These are phyloP conservation scores for Cercospora berteroae DNA, from an alignment of 2,329 filamentous ascomycete genomes.

Conservation along the genomic window DNA sequence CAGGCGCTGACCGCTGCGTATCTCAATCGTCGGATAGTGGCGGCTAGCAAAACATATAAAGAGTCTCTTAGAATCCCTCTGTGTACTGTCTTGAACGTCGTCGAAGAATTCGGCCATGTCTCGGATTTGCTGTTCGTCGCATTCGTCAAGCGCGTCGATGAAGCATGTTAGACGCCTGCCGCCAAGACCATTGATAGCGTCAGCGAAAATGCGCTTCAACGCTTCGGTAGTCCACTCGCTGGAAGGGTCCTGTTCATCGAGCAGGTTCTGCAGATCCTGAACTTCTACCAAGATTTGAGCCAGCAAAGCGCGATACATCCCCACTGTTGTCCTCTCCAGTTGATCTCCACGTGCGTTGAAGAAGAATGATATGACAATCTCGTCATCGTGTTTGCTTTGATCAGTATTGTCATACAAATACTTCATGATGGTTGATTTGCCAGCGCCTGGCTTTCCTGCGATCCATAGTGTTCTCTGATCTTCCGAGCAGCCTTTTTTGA, in stretches of 20 bases:
- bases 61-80: constrained; percentile 17
- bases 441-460: constrained; percentile 42
- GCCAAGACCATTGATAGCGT: constrained; percentile 32
- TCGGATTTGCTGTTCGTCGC: constrained; percentile 40
- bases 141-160: constrained; percentile 51
- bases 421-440: constrained; percentile 43
- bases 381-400: constrained; percentile 19
- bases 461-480: constrained; percentile 41
- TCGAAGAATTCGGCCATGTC: constrained; percentile 43
- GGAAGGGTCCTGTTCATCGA: constrained; percentile 28
- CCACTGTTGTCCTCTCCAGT: constrained; percentile 47
- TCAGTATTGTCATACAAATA: constrained; percentile 18
- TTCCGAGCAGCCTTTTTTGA: constrained; percentile 22
- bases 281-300: constrained; percentile 45
- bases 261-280: constrained; percentile 37
- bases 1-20: constrained; percentile 34
- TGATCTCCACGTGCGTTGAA: constrained; percentile 49
- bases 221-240: constrained; percentile 24
- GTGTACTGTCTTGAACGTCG: constrained; percentile 27
- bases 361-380: constrained; percentile 47
- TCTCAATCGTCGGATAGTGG: constrained; percentile 45
- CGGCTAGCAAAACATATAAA: constrained; percentile 45
- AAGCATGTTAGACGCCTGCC: constrained; percentile 36
- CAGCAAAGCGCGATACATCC: constrained; percentile 54
- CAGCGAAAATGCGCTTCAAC: constrained; percentile 34